Base-by-base conservation (phyloP, 2,329 filamentous ascomycete species). In the Talaromyces sp. region DNA sequence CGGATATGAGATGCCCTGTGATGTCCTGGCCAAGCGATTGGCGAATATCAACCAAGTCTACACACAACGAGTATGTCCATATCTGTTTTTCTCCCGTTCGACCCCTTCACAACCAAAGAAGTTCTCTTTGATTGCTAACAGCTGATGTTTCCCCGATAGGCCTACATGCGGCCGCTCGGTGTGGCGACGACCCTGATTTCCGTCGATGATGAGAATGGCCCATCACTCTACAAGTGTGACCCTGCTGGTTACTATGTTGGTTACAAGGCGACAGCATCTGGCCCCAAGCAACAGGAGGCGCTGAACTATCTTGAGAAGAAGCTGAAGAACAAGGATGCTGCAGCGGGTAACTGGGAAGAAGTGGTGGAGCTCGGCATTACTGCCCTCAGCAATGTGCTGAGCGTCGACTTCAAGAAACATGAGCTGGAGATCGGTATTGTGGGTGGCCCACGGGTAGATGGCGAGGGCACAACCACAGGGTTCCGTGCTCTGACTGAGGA, bases 41-140 rank as follows among this genome's bases (percentile, higher is more conserved):
- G 94, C 94, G 73, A 99, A 99, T 78, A 97, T 99, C 80, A 97
- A 91, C 77, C 94, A 99, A 78, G 94, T 99, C 62, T 99, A 97
- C 78, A 99, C 94, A 65, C 94, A 99, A 80, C 83, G 91, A 75
- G 94, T 97, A 78, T 74, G 83, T 71, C 35, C 24, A 14, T 16
- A 32, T 11, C 30, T n/a, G n/a, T n/a, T n/a, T n/a, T n/a, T n/a
- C n/a, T n/a, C n/a, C n/a, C n/a, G n/a, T n/a, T 13, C 17, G 22
- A 1, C 2, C 16, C 19, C 6, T n/a, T n/a, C n/a, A n/a, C n/a
- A n/a, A n/a, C n/a, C n/a, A n/a, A n/a, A n/a, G n/a, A n/a, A n/a
- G 7, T 14, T 41, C 4, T 11, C 24, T 41, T 17, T 30, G 11
- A 11, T 40, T 22, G 20, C 4, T 35, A n/a, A 35, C n/a, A 10